A percentile compares a stretch with the other conserved stretches of the same genome.
These are phyloP conservation scores for Simplicillium aogashimaense DNA, from an alignment of 2,329 filamentous ascomycete species.

Conservation along the genomic window DNA sequence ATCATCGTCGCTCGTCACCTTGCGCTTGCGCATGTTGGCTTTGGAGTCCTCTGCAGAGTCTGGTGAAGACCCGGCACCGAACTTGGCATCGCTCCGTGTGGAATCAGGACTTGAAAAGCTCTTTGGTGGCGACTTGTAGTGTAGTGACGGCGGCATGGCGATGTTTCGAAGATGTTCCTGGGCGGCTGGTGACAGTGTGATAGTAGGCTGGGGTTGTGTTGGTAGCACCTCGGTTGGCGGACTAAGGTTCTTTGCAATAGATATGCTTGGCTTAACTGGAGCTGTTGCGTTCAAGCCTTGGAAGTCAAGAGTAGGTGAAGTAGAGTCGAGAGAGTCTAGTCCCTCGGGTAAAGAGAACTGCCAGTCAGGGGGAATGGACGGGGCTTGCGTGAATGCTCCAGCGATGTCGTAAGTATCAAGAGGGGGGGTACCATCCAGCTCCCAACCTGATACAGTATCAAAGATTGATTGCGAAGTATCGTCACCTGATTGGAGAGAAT, in stretches of 20 bases:
- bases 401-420: background rate
- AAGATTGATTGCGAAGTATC: background rate
- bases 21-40: slow-evolving; percentile 53
- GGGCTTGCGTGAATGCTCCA: background rate
- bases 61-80: slow-evolving; percentile 47
- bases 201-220: slow-evolving; percentile 3
- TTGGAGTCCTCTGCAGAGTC: slow-evolving; percentile 36
- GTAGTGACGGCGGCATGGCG: slow-evolving; percentile 53
- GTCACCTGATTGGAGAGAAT: background rate
- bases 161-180: slow-evolving; percentile 53
- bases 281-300: too few species aligned
- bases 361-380: too few species aligned
- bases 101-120: slow-evolving; percentile 51
- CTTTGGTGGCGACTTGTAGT: slow-evolving; percentile 49
- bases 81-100: slow-evolving; percentile 35
- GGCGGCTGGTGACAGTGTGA: slow-evolving; percentile 43
- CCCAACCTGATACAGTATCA: background rate
- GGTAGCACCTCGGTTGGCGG: slow-evolving; percentile 10
- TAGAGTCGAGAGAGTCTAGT: too few species aligned
- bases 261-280: slow-evolving; percentile 14
- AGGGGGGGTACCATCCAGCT: background rate
- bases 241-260: slow-evolving; percentile 21
- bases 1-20: slow-evolving; percentile 50
- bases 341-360: too few species aligned
- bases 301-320: too few species aligned